These are phyloP conservation scores for Spizellomyces punctatus DNA, from an alignment of 192 early-diverging fungal species.

Conservation along the genomic window DNA sequence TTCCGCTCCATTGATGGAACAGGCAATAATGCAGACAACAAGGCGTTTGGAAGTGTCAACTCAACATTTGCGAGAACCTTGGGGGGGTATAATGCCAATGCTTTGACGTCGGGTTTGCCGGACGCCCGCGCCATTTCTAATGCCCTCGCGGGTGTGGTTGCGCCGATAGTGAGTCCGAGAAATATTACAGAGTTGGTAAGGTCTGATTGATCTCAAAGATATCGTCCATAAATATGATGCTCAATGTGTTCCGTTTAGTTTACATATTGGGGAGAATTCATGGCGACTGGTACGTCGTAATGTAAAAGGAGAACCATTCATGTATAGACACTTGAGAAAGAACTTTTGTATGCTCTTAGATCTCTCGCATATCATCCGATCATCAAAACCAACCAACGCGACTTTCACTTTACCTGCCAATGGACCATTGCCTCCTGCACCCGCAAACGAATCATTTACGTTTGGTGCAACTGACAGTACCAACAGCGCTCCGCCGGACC, in stretches of 20 bases:
- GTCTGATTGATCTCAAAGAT: background rate
- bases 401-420: background rate
- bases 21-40: conserved; percentile 3
- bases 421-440: background rate
- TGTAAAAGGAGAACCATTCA: background rate
- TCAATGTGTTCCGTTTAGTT: background rate
- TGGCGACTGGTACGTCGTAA: background rate
- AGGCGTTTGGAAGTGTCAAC: background rate
- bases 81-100: background rate
- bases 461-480: background rate
- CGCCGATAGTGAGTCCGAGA: background rate
- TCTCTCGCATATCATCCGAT: conserved; percentile 3
- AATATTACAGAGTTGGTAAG: conserved; percentile 3
- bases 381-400: background rate
- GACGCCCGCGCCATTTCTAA: background rate
- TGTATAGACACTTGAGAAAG: background rate
- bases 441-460: background rate
- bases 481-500: background rate
- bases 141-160: background rate
- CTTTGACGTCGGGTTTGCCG: background rate
- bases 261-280: conserved; percentile 11
- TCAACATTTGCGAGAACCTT: background rate
- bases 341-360: background rate
- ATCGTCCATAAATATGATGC: background rate
- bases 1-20: background rate